phyloP scores from a whole-genome alignment of 2,329 filamentous ascomycete genomes.

The Alternaria arborescens region DNA sequence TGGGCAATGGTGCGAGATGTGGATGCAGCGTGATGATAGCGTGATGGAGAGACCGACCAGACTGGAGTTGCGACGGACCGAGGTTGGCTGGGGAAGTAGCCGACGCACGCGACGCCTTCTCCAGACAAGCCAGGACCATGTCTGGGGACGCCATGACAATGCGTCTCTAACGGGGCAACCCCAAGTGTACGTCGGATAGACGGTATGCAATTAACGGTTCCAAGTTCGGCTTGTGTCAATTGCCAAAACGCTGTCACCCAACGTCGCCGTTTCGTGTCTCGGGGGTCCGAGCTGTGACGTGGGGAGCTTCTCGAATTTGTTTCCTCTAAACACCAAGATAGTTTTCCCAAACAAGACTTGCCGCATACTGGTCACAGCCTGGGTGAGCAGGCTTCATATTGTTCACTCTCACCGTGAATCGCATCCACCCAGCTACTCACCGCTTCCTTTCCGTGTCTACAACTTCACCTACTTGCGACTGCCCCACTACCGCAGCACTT shows the following conservation, averaged over 20 bases:
- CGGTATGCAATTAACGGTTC: background rate
- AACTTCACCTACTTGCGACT: conserved; percentile 2
- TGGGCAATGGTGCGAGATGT: conserved; percentile 6
- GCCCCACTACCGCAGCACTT: conserved; percentile 25
- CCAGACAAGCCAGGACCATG: conserved; percentile 1
- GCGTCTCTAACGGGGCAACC: background rate
- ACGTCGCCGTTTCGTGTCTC: conserved; percentile 14
- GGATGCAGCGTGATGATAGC: conserved; percentile 24
- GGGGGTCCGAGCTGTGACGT: conserved; percentile 29
- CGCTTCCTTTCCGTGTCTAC: background rate
- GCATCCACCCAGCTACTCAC: background rate
- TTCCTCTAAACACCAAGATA: conserved; percentile 14
- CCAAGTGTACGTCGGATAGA: background rate
- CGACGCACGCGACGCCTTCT: conserved; percentile 5
- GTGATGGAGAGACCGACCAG: conserved; percentile 26
- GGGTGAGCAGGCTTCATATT: conserved; percentile 39
- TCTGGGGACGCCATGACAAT: background rate
- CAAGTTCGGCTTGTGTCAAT: background rate
- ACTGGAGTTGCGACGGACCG: conserved; percentile 31
- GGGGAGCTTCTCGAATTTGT: conserved; percentile 30
- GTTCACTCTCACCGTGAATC: background rate
- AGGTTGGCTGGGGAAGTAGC: conserved; percentile 31
- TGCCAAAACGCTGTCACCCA: conserved; percentile 1
- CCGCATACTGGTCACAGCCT: conserved; percentile 26
- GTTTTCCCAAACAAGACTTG: conserved; percentile 18